Base-by-base conservation (phyloP, 2,329 filamentous ascomycete species). In the Sporothrix humicola region DNA sequence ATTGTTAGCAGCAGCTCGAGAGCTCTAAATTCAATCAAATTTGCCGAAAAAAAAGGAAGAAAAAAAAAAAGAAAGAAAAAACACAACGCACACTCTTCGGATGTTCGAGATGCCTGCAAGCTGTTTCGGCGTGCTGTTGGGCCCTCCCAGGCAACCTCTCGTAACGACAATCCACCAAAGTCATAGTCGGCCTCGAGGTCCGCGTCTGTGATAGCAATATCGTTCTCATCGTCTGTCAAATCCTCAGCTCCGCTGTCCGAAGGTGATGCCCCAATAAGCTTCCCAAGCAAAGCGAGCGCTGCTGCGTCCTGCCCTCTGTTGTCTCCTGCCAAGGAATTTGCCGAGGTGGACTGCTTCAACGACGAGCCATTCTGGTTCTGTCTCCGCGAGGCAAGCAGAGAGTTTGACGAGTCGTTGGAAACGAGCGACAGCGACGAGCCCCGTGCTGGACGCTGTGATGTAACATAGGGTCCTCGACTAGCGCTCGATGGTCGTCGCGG, bases 391-490 rank as follows among this genome's bases (percentile, higher is more conserved):
- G 88, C 85, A 26, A 93, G 87, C 31, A 97, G 85, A 56, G 93
- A 97, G 0, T 89, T 86, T 3, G 89, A 91, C 2, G 95, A 97
- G 72, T 93, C 92, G 81, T 89, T 93, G 6, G 93, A 89, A 12
- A 89, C 85, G n/a, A 95, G 85, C 1, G 94, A 96, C 7, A 95
- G 84, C 1, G 93, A 93, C 0, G 95, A 97, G 6, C 90, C 90
- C 75, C 93, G 88, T 26, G 93, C 89, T 26, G 92, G 88, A 74
- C 93, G 88, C 78, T 90, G 89, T 13, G 90, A 90, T 48, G 91
- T 89, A 73, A 90, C 84, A 77, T 91, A 91, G 9, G 92, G 92
- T 58, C 88, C 91, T 74, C 93, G 88, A 44, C 65, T 56, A 79
- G 88, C 89, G 79, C 88, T 90, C 13, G 91, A 89, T 69, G 92